Percentiles rank a stretch among this genome's conserved stretches.
These are phyloP conservation scores for Myriosclerotinia curreyana DNA, from an alignment of 2,329 filamentous ascomycete genomes.

Conservation along the genomic window DNA sequence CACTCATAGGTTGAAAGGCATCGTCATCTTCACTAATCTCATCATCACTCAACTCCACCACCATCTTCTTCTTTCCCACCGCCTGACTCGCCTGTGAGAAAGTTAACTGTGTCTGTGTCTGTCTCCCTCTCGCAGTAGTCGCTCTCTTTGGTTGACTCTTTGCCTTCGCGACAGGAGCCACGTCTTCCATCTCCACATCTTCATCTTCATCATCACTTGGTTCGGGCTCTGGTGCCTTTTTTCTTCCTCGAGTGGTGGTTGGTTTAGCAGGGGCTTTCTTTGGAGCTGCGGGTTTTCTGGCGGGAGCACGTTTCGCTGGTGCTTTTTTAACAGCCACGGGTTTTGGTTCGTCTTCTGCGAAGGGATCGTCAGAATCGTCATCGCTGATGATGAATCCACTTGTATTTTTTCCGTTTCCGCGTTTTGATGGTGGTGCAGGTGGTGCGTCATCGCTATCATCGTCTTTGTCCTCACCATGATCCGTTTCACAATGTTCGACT, in stretches of 20 bases:
- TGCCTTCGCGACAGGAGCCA: conserved; percentile 41
- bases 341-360: neutral
- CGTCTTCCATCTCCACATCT: conserved; percentile 52
- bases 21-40: conserved; percentile 56
- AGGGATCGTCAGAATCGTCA: conserved; percentile 55
- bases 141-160: conserved; percentile 39
- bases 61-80: conserved; percentile 26
- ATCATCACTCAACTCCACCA: conserved; percentile 62
- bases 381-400: conserved; percentile 29
- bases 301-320: conserved; percentile 39
- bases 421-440: conserved; percentile 34
- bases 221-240: conserved; percentile 40
- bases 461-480: conserved; percentile 38
- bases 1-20: conserved; percentile 50
- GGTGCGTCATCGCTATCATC: conserved; percentile 46
- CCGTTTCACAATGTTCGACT: conserved; percentile 36
- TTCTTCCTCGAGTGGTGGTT: conserved; percentile 43
- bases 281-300: conserved; percentile 38
- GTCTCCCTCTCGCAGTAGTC: conserved; percentile 33
- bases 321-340: conserved; percentile 32
- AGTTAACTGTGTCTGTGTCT: conserved; percentile 41
- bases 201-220: conserved; percentile 46
- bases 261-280: conserved; percentile 44
- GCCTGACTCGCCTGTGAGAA: conserved; percentile 43
- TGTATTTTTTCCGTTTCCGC: neutral